These are phyloP conservation scores for Neurospora sp. DNA, from an alignment of 495 filamentous ascomycete genomes.

Conservation along the genomic window DNA sequence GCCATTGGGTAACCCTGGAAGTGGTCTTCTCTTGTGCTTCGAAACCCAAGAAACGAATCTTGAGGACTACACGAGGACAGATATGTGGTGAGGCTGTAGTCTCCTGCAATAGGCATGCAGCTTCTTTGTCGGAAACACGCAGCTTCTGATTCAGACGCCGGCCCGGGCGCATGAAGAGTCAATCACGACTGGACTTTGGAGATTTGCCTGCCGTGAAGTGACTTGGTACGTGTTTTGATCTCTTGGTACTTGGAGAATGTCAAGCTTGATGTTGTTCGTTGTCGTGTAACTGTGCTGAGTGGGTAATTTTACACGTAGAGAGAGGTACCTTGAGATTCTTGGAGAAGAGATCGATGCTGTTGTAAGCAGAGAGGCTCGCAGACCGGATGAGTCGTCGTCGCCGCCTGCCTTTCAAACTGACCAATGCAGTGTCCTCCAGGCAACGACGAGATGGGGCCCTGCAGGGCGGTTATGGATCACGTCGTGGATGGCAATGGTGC, in stretches of 20 bases:
- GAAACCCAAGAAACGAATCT: background rate
- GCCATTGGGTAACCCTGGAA: slow-evolving; percentile 29
- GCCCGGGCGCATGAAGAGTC: too few relatives aligned
- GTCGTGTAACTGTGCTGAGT: background rate
- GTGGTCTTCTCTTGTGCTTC: background rate
- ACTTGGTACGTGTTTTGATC: background rate
- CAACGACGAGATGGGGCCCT: background rate
- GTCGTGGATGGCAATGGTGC: background rate
- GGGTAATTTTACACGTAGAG: background rate
- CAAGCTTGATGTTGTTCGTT: background rate
- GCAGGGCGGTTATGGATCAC: background rate
- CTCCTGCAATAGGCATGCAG: background rate
- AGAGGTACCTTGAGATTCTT: background rate
- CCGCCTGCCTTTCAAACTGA: background rate
- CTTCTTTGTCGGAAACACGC: background rate
- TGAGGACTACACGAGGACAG: background rate
- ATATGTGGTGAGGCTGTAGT: background rate
- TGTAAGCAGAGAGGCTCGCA: background rate
- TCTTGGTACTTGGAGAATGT: background rate
- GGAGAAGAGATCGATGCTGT: background rate
- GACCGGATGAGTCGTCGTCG: background rate
- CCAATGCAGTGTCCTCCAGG: background rate
- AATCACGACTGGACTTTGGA: background rate
- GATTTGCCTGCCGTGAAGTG: background rate
- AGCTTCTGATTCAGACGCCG: background rate